A percentile compares a stretch with the other conserved stretches of the same genome.
These are phyloP conservation scores for Silene uniflora DNA, from an alignment of 148 eudicot genomes.

Conservation along the genomic window DNA sequence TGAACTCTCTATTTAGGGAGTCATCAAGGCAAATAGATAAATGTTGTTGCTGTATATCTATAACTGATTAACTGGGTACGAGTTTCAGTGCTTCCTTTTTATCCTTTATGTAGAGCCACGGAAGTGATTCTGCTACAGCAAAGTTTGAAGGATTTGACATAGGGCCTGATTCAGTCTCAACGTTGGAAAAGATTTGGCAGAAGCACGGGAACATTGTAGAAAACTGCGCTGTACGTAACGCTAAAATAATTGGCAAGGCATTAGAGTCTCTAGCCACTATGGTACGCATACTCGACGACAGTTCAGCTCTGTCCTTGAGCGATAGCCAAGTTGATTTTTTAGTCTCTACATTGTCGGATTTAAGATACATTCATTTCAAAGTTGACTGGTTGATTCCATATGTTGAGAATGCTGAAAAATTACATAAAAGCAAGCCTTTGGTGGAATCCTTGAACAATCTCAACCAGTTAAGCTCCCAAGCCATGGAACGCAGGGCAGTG, in stretches of 20 bases:
- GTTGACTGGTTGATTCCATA: slow-evolving; percentile 14
- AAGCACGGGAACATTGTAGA: slow-evolving; percentile 13
- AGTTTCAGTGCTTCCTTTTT: not conserved
- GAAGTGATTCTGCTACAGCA: not conserved
- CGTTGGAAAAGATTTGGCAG: slow-evolving; percentile 17
- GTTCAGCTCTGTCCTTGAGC: not conserved
- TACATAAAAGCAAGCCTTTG: slow-evolving; percentile 1
- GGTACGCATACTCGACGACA: not conserved
- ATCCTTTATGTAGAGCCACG: not conserved
- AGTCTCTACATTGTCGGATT: not conserved
- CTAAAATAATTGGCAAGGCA: not conserved
- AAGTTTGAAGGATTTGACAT: slow-evolving; percentile 11
- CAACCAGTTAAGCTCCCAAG: not conserved
- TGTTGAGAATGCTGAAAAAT: not conserved
- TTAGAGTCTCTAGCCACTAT: slow-evolving; percentile 11
- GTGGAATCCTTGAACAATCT: not conserved
- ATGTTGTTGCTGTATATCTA: not conserved
- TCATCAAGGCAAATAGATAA: not conserved
- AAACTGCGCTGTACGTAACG: not conserved
- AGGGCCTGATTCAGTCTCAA: slow-evolving; percentile 1
- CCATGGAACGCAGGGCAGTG: not conserved
- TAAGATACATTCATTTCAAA: not conserved
- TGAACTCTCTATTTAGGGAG: no score
- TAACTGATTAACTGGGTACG: not conserved
- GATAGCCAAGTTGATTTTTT: slow-evolving; percentile 10